Evolutionary conservation across 176 grass and related monocot genomes (phyloP).

Genomic region (Lolium perenne): DNA sequence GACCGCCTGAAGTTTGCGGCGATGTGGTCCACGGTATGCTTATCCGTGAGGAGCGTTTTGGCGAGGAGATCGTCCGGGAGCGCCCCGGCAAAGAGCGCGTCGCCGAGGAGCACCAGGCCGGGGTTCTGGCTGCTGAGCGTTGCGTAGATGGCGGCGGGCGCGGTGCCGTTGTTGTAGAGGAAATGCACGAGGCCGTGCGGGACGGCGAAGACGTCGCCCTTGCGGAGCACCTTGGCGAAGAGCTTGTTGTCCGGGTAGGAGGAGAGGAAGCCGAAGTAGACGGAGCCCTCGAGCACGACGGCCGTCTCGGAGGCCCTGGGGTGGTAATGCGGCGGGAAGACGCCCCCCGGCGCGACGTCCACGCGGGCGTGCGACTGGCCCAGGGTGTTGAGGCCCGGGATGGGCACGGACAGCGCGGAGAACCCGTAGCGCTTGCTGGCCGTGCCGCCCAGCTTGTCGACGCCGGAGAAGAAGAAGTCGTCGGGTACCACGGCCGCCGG

Average conservation of each 20-base stretch:
- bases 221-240: slow-evolving; percentile 53
- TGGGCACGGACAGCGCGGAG: slow-evolving; percentile 35
- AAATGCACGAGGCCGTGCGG: slow-evolving; percentile 69
- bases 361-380: slow-evolving; percentile 47
- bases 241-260: slow-evolving; percentile 58
- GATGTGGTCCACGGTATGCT: slow-evolving; percentile 31
- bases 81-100: slow-evolving; percentile 42
- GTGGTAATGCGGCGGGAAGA: slow-evolving; percentile 61
- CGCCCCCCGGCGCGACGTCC: slow-evolving; percentile 31
- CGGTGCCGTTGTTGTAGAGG: slow-evolving; percentile 54
- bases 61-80: slow-evolving; percentile 57
- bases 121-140: slow-evolving; percentile 70
- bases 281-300: slow-evolving; percentile 49
- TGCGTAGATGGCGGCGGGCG: slow-evolving; percentile 49
- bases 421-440: slow-evolving; percentile 41
- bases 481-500: slow-evolving; percentile 28
- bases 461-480: slow-evolving; percentile 57
- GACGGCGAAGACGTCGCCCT: slow-evolving; percentile 66
- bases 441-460: slow-evolving; percentile 22
- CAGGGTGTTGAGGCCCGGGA: slow-evolving; percentile 53
- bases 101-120: slow-evolving; percentile 43
- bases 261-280: slow-evolving; percentile 70
- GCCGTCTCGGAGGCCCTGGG: slow-evolving; percentile 62
- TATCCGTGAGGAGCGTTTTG: slow-evolving; percentile 51
- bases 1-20: slow-evolving; percentile 32